Conservation (phyloP, 2,329 filamentous ascomycete genomes). For the Phaeophleospora eucalypticola region DNA sequence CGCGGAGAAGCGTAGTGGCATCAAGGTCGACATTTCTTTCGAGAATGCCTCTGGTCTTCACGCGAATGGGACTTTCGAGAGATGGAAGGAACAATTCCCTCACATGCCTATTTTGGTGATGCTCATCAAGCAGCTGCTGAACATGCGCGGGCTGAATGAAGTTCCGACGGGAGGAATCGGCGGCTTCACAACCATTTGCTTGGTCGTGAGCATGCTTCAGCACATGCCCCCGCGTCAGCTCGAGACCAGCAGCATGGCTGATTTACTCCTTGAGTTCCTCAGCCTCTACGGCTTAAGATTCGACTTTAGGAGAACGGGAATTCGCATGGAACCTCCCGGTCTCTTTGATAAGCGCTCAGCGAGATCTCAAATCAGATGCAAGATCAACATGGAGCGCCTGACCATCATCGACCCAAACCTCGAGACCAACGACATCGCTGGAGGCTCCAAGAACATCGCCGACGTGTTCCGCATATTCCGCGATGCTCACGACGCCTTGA, state of each 20-base stretch:
- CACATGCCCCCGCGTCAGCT: slow-evolving; percentile 66
- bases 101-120: slow-evolving; percentile 83
- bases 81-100: slow-evolving; percentile 76
- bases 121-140: slow-evolving; percentile 85
- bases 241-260: slow-evolving; percentile 60
- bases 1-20: slow-evolving; percentile 68
- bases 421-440: slow-evolving; percentile 79
- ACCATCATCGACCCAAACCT: slow-evolving; percentile 93
- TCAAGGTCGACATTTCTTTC: slow-evolving; percentile 91
- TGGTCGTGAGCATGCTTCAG: slow-evolving; percentile 85
- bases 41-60: slow-evolving; percentile 80
- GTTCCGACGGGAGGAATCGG: slow-evolving; percentile 87
- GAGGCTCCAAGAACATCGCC: slow-evolving; percentile 69
- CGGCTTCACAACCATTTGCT: slow-evolving; percentile 88
- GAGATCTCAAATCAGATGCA: slow-evolving; percentile 23
- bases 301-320: slow-evolving; percentile 64
- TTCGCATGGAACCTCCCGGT: slow-evolving; percentile 67
- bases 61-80: slow-evolving; percentile 74
- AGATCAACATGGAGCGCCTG: slow-evolving; percentile 59
- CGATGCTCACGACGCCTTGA: slow-evolving; percentile 56
- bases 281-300: slow-evolving; percentile 84
- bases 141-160: slow-evolving; percentile 87
- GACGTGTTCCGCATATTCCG: slow-evolving; percentile 68
- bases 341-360: slow-evolving; percentile 68
- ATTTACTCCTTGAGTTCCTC: slow-evolving; percentile 81